Evolutionary conservation across 1,284 basidiomycete genomes (phyloP), one percentile per base, ranked within the genome.

Genomic region (Pseudozyma sp.): DNA sequence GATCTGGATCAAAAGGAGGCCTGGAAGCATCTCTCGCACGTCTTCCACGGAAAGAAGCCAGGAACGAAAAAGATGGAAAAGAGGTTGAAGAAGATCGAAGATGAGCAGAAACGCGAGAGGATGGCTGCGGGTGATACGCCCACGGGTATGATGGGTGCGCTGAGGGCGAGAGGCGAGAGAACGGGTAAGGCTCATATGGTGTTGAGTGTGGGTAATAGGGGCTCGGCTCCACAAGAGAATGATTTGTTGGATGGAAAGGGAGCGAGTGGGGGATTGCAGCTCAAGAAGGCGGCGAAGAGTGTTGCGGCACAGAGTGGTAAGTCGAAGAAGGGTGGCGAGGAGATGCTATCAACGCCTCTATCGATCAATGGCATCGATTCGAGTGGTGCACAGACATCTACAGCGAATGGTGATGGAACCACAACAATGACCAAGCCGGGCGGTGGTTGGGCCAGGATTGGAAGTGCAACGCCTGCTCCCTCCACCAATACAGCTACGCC

Each of bases 1-100:
- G 86, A 88, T 70, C 88, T 98, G 84, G 93, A 92, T 25, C 91
- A 91, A 38, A 98, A 98, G 88, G 97, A 99, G 66, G 85, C 85
- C 21, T 86, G 86, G 86, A 86, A 86, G 73, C 69, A 76, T 25
- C 77, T 85, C 13, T 79, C 76, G 49, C 83, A 85, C 70, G 70
- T 77, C 14, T 85, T 85, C 77, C 83, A 85, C 63, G 83, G 83
- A 31, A 82, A 79, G 53, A 72, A 64, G 39, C 83, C 82, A 5
- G 83, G 83, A 1, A 66, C 76, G 49, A 81, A 80, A 59, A 80
- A 81, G 69, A 76, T 77, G 60, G 83, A 84, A 55, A 79, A 81
- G 70, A 55, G 73, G 44, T 60, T 80, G 51, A 71, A 77, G 52
- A 78, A 76, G 62, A 78, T 84, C 38, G 81, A 78, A 51, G 76